phyloP scores from a whole-genome alignment of 1,139 yeast genomes.

The Fermentozyma sake region DNA sequence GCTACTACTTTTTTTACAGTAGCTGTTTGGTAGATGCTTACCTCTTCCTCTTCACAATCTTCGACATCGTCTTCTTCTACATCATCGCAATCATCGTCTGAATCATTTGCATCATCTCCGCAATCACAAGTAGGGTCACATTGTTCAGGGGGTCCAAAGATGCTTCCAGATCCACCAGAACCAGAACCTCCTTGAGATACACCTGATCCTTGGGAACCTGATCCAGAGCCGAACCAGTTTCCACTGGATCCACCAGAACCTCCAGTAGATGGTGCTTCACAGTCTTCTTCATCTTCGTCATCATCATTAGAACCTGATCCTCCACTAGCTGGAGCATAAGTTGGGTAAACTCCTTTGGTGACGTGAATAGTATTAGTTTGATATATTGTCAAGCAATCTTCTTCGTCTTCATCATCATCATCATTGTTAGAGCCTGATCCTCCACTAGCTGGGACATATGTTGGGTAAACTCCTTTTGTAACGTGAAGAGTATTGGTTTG shows the following conservation, averaged over 20 bases:
- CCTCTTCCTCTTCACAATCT: conserved; percentile 2
- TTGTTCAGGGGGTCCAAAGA: conserved; percentile 20
- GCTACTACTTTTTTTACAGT: too few relatives aligned
- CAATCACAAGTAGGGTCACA: conserved; percentile 42
- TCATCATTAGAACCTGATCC: conserved; percentile 2
- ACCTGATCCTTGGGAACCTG: conserved; percentile 1
- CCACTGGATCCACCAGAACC: conserved; percentile 3
- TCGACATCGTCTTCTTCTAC: conserved; percentile 5
- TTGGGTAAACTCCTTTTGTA: too few relatives aligned
- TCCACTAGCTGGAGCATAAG: conserved; percentile 2
- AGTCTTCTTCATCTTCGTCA: conserved; percentile 8
- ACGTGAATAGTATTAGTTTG: too few relatives aligned
- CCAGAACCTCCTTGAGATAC: conserved; percentile 2
- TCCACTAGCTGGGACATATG: conserved; percentile 2
- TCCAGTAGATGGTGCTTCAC: conserved; percentile 3
- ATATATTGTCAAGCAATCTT: too few relatives aligned
- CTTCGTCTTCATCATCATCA: conserved; percentile 8
- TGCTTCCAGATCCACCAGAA: conserved; percentile 3
- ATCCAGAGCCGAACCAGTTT: conserved; percentile 1
- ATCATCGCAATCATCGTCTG: conserved; percentile 5
- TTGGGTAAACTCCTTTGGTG: too few relatives aligned
- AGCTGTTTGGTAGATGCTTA: conserved; percentile 2
- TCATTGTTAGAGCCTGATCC: conserved; percentile 2
- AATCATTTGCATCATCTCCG: conserved; percentile 35
- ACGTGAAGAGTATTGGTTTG: too few relatives aligned